Evolutionary conservation across 2,329 filamentous ascomycete species (phyloP), one percentile per base, ranked within the genome.

Genomic region (Thielaviopsis punctulata): DNA sequence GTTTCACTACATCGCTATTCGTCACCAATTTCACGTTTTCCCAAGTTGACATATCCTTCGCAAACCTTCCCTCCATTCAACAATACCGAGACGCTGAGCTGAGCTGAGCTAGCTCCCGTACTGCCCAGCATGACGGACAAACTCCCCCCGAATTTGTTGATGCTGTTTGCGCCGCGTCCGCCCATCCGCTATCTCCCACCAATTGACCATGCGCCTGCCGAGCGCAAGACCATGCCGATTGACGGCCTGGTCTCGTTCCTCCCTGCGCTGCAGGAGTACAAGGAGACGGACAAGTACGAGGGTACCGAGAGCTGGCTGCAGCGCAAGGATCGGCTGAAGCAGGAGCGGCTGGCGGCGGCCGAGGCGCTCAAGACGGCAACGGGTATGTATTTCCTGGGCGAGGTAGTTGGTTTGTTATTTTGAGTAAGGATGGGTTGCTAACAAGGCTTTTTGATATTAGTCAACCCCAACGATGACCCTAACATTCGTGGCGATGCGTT

Each of bases 301-400:
- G 82, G 88, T 3, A 94, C 87, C 1, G 92, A 96, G 69, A 94
- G 88, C 66, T 95, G 88, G 87, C 73, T 95, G 60, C 81, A 96
- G 69, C 76, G 77, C 61, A 84, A 86, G 68, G 86, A 94, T 67
- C 82, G 89, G 57, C 77, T 86, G 64, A 87, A 84, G 71, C 65
- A 73, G 45, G 90, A 96, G 71, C 89, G 88, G 70, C 77, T 82
- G 65, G 75, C 79, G 55, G 73, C 74, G 52, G 69, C 84, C 56
- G 75, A 86, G 65, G 75, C 75, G 57, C 68, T 81, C 33, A 76
- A 58, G 64, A 70, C 51, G 86, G 80, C 53, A 8, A 25, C 45
- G 15, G 51, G 53, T 55, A 52, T 9, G 53, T 49, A 27, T 25
- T 43, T 6, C 2, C 23, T 41, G n/a, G n/a, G n/a, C n/a, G n/a